phyloP scores from a whole-genome alignment of 495 filamentous ascomycete genomes.

The Neurospora sp. region DNA sequence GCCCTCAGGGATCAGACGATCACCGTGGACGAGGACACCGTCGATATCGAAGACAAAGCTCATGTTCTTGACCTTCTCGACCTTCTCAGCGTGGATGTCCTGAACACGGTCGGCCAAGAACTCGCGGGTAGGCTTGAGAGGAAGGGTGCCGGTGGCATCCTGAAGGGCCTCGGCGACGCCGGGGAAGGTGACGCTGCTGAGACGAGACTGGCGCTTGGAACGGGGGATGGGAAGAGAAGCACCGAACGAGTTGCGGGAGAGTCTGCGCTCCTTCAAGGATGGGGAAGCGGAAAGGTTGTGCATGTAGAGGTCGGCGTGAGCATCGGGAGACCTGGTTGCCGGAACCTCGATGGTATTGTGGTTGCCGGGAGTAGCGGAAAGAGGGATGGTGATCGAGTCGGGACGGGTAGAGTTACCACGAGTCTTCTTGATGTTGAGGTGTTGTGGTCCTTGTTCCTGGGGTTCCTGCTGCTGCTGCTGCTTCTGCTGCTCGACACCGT shows the following conservation, averaged over 20 bases:
- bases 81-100: conserved; percentile 60
- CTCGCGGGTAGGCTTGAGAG: conserved; percentile 49
- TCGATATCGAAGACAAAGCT: conserved; percentile 61
- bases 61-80: conserved; percentile 54
- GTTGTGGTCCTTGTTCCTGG: not conserved
- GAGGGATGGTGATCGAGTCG: conserved; percentile 12
- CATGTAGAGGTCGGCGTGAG: conserved; percentile 62
- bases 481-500: not conserved
- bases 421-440: not conserved
- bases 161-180: conserved; percentile 27
- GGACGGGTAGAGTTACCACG: conserved; percentile 2
- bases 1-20: conserved; percentile 52
- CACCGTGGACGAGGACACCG: conserved; percentile 55
- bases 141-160: conserved; percentile 35
- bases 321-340: conserved; percentile 57
- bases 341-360: conserved; percentile 59
- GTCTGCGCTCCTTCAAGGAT: conserved; percentile 54
- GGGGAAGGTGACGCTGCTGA: conserved; percentile 41
- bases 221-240: conserved; percentile 66
- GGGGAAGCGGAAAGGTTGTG: conserved; percentile 59
- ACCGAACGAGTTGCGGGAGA: conserved; percentile 73
- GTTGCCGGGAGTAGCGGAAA: conserved; percentile 6
- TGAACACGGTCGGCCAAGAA: conserved; percentile 66
- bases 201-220: conserved; percentile 57
- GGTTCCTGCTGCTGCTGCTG: not conserved